Conservation (phyloP, 345 rosid genomes). For the Murraya koenigii region DNA sequence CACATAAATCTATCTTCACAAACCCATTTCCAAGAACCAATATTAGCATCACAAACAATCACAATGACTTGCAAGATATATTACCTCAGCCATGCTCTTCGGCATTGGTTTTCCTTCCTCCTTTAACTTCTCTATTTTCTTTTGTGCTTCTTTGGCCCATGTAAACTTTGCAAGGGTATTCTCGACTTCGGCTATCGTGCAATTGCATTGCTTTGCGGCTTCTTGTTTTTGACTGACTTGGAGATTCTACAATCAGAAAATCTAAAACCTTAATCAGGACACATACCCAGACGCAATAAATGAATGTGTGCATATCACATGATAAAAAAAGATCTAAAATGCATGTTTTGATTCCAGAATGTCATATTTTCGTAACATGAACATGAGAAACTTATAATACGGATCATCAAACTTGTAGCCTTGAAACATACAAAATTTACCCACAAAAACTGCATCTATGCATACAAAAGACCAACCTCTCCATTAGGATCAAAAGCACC, state of each 20-base stretch:
- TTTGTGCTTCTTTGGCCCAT: conserved; percentile 86
- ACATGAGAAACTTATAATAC: background rate
- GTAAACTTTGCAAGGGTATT: conserved; percentile 71
- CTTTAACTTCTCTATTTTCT: conserved; percentile 59
- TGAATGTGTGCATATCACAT: background rate
- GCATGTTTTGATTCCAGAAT: background rate
- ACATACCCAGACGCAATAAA: conserved; percentile 10
- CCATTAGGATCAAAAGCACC: conserved; percentile 70
- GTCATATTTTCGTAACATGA: background rate
- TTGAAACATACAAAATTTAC: background rate
- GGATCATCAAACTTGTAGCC: background rate
- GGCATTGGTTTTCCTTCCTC: conserved; percentile 88
- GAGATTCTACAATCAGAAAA: conserved; percentile 71
- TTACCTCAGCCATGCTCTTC: conserved; percentile 82
- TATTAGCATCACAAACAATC: background rate
- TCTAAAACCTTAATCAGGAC: conserved; percentile 44
- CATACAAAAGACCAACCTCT: conserved; percentile 57
- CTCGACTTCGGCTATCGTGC: conserved; percentile 83
- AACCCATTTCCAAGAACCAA: background rate
- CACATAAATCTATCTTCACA: background rate
- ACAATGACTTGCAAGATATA: conserved; percentile 10
- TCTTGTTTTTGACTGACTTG: conserved; percentile 75
- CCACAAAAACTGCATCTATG: background rate
- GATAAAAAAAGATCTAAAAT: background rate
- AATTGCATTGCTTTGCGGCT: conserved; percentile 74